Evolutionary conservation across 176 grass and related monocot species (phyloP), one percentile per base, ranked within the genome.

Genomic region (Musa itinerans): DNA sequence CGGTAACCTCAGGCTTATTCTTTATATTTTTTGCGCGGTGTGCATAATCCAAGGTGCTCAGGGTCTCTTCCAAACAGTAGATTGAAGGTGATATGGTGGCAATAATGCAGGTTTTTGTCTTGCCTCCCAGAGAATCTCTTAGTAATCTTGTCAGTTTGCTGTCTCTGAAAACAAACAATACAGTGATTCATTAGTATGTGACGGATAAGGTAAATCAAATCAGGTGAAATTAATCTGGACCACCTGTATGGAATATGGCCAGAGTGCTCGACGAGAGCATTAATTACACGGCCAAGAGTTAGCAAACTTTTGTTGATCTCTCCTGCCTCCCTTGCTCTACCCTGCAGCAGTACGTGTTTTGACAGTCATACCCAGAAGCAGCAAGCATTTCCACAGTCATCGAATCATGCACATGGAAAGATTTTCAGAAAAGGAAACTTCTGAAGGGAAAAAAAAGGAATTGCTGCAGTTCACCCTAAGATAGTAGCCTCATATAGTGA

Each of bases 271-370:
- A 99, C 96, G 68, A 99, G 88, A 81, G 96, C 83, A 89, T 99
- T 99, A 72, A 99, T 99, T 76, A 95, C 91, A 86, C 96, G 90
- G 19, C 96, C 96, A 79, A 99, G 91, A 14, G 96, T 99, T 4
- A 99, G 85, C 51, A 99, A 89, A 83, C 96, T 99, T 89, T 99
- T 99, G 78, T 99, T 99, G 55, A 99, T 99, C 81, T 99, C 96
- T 52, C 96, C 96, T 80, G 96, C 96, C 80, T 99, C 96, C 91
- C 96, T 95, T 27, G 96, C 96, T 85, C 96, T 92, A 73, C 96
- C 89, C 96, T 99, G 95, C 53, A 93, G 76, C 81, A 80, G 53
- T 74, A 62, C 13, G 48, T 16, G 14, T 77, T 51, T 70, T 52
- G 50, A 21, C 19, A 21, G 34, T 51, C 68, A 70, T 49, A 34